Evolutionary conservation across 257 asterid species (phyloP), one percentile per base, ranked within the genome.

Genomic region (Nicotiana benthamiana): DNA sequence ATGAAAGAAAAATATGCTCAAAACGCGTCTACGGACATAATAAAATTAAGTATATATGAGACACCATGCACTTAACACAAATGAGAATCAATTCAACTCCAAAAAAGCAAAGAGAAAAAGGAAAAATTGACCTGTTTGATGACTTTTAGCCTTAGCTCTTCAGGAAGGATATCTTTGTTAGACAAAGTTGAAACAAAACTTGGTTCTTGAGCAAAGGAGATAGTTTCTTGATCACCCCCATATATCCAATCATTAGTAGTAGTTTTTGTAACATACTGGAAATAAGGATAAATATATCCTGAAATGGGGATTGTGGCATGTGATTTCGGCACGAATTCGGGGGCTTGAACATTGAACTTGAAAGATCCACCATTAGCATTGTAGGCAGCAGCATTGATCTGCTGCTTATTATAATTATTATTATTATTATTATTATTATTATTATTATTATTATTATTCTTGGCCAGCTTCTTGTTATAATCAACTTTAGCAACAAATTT

Each of bases 321-420:
- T 48, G 87, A 24, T 56, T 90, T 82, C 5, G 98, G 98, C 20
- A 94, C 97, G 46, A 91, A 96, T 43, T 89, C 99, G 63, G 98
- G 98, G 12, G 98, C 99, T 56, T 94, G 89, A 20, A 87, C 97
- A 79, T 94, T 96, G 85, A 94, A 89, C 66, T 84, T 89, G 89
- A 96, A 95, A 46, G 78, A 46, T 5, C 60, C 60, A 46, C 5
- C 60, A 48, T 74, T 48, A 20, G 2, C 4, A 77, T 28, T 57
- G 16, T 3, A 24, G 0, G 89, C 64, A 27, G 86, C 88, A 34
- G 46, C 46, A 40, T 40, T 40, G 3, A 40, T 40, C 46, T 40
- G 46, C 46, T 74, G 28, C 56, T 51, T 28, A 61, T 27, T 5
- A 43, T n/a, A n/a, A n/a, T n/a, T n/a, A n/a, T n/a, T n/a, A n/a